phyloP scores from a whole-genome alignment of 805 yeast genomes.

The Wickerhamiella kurtzmanii region DNA sequence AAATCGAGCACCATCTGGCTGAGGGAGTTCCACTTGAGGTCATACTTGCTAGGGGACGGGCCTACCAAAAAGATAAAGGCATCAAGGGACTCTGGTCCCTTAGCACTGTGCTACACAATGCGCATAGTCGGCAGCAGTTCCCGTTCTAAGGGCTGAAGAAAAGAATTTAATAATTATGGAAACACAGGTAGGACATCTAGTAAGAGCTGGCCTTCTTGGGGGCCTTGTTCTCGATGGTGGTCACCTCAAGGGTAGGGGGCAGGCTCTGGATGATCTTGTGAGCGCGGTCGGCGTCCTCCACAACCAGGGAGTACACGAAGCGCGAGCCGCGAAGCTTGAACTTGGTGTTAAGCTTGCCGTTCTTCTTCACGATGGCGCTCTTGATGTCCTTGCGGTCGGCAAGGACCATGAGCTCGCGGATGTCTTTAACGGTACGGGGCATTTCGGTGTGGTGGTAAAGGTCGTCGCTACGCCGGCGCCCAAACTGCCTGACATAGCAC shows the following conservation, averaged over 20 bases:
- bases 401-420: conserved; percentile 93
- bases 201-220: conserved; percentile 15
- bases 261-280: conserved; percentile 94
- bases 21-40: too few species aligned
- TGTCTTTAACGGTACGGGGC: conserved; percentile 70
- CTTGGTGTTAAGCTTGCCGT: conserved; percentile 87
- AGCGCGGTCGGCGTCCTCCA: conserved; percentile 92
- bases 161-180: conserved; percentile 1
- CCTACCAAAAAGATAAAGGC: too few species aligned
- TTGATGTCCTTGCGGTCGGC: conserved; percentile 75
- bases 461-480: background rate
- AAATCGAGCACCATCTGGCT: too few species aligned
- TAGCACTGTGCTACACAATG: too few species aligned
- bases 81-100: too few species aligned
- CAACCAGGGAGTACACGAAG: conserved; percentile 87
- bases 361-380: conserved; percentile 87
- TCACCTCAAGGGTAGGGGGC: conserved; percentile 50
- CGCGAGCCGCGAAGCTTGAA: conserved; percentile 97
- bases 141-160: too few species aligned
- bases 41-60: too few species aligned
- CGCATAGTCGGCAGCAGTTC: too few species aligned
- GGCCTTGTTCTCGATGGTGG: conserved; percentile 18
- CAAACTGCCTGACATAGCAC: background rate
- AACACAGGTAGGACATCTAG: too few species aligned
- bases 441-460: conserved; percentile 7